phyloP scores from a whole-genome alignment of 495 filamentous ascomycete species.

The Penicillium tannophilum region DNA sequence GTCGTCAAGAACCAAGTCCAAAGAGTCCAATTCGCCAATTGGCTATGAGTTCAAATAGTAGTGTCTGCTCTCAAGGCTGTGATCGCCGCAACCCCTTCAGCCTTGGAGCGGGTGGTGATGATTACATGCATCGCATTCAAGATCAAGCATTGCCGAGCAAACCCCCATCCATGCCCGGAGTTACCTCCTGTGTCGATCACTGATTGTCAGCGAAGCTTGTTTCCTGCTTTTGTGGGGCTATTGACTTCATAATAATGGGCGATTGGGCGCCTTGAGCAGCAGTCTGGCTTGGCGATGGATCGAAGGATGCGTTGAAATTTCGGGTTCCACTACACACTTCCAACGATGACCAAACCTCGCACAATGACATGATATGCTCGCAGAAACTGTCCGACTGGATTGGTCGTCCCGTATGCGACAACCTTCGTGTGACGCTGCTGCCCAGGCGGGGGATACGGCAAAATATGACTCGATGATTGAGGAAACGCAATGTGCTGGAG shows the following conservation, averaged over 20 bases:
- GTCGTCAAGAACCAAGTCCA: constrained; percentile 24
- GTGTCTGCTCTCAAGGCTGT: constrained; percentile 17
- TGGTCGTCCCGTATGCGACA: neutral
- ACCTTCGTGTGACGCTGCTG: too few species aligned
- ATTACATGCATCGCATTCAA: constrained; percentile 23
- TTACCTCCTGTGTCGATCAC: constrained; percentile 58
- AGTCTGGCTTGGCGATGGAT: neutral
- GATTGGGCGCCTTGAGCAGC: neutral
- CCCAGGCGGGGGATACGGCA: neutral
- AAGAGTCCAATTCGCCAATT: constrained; percentile 14
- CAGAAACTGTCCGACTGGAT: neutral
- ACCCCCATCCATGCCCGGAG: constrained; percentile 54
- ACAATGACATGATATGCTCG: neutral
- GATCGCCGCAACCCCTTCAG: constrained; percentile 27
- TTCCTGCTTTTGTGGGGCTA: neutral
- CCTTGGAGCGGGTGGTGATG: constrained; percentile 25
- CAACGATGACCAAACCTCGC: too few species aligned
- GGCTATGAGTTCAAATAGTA: constrained; percentile 4
- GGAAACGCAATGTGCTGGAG: neutral
- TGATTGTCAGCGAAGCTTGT: constrained; percentile 27
- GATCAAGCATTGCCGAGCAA: constrained; percentile 36
- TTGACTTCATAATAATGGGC: too few species aligned
- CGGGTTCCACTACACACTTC: too few species aligned
- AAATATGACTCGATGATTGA: neutral
- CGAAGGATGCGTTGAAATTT: neutral